These are phyloP conservation scores for Cercophora samala DNA, from an alignment of 495 filamentous ascomycete species.

Conservation along the genomic window DNA sequence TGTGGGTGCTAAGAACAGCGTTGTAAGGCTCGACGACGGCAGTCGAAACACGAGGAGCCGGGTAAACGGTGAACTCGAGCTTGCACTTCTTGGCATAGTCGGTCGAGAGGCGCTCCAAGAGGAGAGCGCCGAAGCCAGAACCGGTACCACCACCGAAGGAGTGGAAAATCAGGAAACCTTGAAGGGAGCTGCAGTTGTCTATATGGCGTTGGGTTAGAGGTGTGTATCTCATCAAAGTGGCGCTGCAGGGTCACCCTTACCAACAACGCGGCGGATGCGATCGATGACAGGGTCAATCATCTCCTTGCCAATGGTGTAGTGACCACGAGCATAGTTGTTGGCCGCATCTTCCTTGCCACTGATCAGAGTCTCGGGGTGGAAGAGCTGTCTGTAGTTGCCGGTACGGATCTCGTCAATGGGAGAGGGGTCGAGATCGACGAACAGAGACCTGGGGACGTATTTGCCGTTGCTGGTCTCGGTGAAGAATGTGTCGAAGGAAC, in stretches of 20 bases:
- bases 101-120: constrained; percentile 81
- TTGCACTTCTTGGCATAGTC: constrained; percentile 96
- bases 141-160: constrained; percentile 91
- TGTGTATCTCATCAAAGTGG: background rate
- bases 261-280: constrained; percentile 77
- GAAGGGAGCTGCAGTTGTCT: constrained; percentile 90
- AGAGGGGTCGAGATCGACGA: constrained; percentile 84
- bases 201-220: constrained; percentile 24
- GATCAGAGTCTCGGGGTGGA: constrained; percentile 84
- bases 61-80: constrained; percentile 89
- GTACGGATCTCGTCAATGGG: constrained; percentile 91
- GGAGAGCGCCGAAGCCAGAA: constrained; percentile 82
- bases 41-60: constrained; percentile 78
- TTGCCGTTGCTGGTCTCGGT: constrained; percentile 82
- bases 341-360: constrained; percentile 92
- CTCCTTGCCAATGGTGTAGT: constrained; percentile 93
- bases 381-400: constrained; percentile 76
- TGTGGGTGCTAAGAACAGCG: constrained; percentile 85
- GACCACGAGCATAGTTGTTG: constrained; percentile 93
- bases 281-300: constrained; percentile 80
- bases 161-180: constrained; percentile 92
- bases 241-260: constrained; percentile 42
- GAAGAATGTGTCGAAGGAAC: constrained; percentile 88
- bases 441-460: constrained; percentile 87
- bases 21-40: constrained; percentile 94